These are phyloP conservation scores for Fragilaria crotonensis DNA, from an alignment of 108 stramenopile genomes.

Conservation along the genomic window DNA sequence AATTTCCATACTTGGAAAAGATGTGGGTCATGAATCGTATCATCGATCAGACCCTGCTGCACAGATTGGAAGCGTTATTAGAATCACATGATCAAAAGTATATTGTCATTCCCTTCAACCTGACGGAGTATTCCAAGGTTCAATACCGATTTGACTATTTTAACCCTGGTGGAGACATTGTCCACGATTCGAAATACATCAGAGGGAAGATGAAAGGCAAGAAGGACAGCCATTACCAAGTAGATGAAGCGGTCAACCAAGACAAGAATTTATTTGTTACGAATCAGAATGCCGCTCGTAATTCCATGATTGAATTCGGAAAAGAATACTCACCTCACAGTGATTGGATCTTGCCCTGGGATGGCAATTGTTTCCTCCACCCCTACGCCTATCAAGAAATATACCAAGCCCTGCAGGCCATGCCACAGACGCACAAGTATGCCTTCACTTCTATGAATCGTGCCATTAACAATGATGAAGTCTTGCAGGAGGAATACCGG, in stretches of 20 bases:
- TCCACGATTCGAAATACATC: no score
- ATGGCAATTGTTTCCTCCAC: conserved; percentile 2
- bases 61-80: neutral
- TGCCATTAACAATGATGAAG: neutral
- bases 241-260: no score
- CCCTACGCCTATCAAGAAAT: neutral
- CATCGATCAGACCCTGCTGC: neutral
- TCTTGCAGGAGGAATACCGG: neutral
- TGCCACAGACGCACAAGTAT: neutral
- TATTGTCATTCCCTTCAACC: neutral
- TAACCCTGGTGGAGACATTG: neutral
- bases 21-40: conserved; percentile 2
- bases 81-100: neutral
- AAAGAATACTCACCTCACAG: neutral
- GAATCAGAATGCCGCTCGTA: no score
- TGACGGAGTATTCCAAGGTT: neutral
- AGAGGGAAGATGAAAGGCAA: no score
- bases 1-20: neutral
- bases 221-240: no score
- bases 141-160: neutral
- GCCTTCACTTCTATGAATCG: neutral
- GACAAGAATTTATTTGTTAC: no score
- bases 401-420: neutral
- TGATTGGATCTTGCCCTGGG: conserved; percentile 2
- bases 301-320: neutral